Evolutionary conservation across 2,329 filamentous ascomycete species (phyloP).

Genomic region (Fusarium hostae): DNA sequence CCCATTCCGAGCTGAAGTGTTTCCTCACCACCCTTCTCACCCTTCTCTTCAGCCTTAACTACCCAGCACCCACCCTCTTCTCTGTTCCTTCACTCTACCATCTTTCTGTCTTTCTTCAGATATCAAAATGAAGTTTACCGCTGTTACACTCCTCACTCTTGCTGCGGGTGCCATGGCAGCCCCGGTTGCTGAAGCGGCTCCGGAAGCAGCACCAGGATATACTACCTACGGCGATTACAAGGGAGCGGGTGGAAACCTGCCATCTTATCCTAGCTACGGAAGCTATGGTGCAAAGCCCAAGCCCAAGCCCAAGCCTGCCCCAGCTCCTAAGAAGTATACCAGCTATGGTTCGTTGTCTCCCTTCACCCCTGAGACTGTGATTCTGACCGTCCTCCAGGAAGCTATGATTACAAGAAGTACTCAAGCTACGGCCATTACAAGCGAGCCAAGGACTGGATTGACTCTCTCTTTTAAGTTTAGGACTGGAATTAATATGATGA

Average conservation of each 20-base stretch:
- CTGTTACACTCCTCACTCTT: conserved; percentile 41
- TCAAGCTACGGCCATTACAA: too few species aligned
- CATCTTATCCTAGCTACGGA: neutral
- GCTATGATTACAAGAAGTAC: too few species aligned
- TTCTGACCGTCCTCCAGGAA: neutral
- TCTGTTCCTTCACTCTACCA: neutral
- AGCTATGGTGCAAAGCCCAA: conserved; percentile 4
- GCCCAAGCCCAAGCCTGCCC: conserved; percentile 4
- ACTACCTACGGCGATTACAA: neutral
- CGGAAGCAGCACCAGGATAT: conserved; percentile 7
- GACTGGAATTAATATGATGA: neutral
- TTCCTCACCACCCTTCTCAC: conserved; percentile 4
- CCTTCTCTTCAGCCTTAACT: conserved; percentile 1
- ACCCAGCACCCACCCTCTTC: neutral
- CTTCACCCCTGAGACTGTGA: fast-evolving
- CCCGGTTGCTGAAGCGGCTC: conserved; percentile 33
- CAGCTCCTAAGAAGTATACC: conserved; percentile 12
- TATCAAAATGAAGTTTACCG: conserved; percentile 47
- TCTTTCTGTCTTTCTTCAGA: neutral
- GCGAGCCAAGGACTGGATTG: conserved; percentile 22
- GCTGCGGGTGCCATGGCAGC: conserved; percentile 41
- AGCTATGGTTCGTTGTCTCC: neutral
- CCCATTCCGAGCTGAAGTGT: neutral
- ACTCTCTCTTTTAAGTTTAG: conserved; percentile 24
- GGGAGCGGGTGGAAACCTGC: neutral